Conservation (phyloP, 148 eudicot species). For the Rhododendron griersonianum region DNA sequence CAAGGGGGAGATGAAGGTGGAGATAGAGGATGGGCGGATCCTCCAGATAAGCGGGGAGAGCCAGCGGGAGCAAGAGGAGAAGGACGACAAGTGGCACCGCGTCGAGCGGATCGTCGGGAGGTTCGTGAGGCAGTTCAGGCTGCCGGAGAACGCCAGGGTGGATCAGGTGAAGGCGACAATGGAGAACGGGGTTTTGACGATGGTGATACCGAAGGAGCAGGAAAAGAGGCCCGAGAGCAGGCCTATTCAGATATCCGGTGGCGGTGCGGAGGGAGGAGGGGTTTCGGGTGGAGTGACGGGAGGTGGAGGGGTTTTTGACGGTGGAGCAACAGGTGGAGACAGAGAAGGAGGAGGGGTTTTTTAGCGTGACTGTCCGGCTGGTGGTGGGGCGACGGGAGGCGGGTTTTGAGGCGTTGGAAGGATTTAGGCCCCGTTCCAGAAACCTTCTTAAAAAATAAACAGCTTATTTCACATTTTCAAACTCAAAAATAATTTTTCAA, state of each 20-base stretch:
- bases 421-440: no score
- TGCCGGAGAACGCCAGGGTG: conserved; percentile 3
- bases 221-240: neutral
- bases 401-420: neutral
- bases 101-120: conserved; percentile 4
- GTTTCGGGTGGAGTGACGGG: neutral
- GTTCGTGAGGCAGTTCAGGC: conserved; percentile 2
- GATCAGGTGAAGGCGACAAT: neutral
- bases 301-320: neutral
- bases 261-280: neutral
- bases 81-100: conserved; percentile 13
- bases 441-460: no score
- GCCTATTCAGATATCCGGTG: neutral
- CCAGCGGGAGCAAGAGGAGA: conserved; percentile 3
- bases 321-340: neutral
- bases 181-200: neutral
- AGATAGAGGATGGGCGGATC: neutral
- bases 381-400: neutral
- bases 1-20: conserved; percentile 3
- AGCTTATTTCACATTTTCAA: no score
- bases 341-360: neutral
- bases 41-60: conserved; percentile 5
- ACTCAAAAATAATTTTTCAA: no score
- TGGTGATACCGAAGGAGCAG: neutral
- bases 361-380: neutral